Conservation (phyloP, 2,329 filamentous ascomycete genomes). For the Verticillium nubilum region DNA sequence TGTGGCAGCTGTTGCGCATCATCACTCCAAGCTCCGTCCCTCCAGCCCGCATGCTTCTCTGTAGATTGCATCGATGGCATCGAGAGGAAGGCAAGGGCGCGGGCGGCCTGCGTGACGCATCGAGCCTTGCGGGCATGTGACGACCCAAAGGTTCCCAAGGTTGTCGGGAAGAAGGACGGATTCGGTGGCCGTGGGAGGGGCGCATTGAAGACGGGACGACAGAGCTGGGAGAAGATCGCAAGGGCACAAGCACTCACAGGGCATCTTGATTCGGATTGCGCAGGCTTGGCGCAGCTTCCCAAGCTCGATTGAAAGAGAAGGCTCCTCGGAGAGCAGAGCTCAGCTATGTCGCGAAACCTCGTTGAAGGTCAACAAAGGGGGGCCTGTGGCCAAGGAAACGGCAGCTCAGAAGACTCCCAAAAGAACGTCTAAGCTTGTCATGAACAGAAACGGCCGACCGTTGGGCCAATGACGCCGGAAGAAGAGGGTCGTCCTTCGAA, state of each 20-base stretch:
- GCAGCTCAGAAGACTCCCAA: conserved; percentile 12
- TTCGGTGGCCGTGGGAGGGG: not conserved
- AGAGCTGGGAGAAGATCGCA: not conserved
- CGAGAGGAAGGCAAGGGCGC: conserved; percentile 4
- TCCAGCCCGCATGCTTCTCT: not conserved
- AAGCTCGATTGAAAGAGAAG: conserved; percentile 8
- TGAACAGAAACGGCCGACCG: conserved; percentile 10
- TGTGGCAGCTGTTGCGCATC: not conserved
- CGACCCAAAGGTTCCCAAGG: not conserved
- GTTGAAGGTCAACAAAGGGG: conserved; percentile 9
- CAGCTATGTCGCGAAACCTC: conserved; percentile 14
- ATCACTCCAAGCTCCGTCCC: not conserved
- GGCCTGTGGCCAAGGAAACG: conserved; percentile 4
- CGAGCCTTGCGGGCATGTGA: not conserved
- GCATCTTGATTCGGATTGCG: conserved; percentile 16
- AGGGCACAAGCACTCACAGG: conserved; percentile 13
- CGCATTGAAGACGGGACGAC: not conserved
- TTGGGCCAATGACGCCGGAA: conserved; percentile 11
- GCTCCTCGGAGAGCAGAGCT: conserved; percentile 1
- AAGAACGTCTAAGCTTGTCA: conserved; percentile 14
- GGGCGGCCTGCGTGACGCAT: not conserved
- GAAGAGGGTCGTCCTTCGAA: conserved; percentile 5
- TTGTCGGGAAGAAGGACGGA: not conserved
- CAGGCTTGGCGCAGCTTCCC: conserved; percentile 6
- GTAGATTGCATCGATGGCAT: conserved; percentile 7